phyloP scores from a whole-genome alignment of 2,329 filamentous ascomycete species.

The Cytospora schulzeri region DNA sequence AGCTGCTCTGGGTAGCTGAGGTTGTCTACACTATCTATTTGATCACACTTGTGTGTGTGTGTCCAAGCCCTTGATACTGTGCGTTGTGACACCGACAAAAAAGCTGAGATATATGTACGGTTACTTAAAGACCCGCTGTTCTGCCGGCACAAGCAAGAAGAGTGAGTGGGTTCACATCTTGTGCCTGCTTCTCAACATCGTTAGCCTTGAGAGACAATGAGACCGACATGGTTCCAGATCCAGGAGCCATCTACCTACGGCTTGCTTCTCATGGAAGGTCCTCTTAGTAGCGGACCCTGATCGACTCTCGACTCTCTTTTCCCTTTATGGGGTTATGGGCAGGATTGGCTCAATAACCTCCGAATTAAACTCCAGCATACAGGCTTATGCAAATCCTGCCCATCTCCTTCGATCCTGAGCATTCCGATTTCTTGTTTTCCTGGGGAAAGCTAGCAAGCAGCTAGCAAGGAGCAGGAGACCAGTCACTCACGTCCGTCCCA shows the following conservation, averaged over 20 bases:
- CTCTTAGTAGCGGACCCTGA: not conserved
- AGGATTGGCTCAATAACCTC: slow-evolving; percentile 4
- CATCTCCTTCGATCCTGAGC: not conserved
- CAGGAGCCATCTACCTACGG: not conserved
- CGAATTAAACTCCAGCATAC: not conserved
- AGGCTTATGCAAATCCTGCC: not conserved
- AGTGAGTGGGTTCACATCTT: not conserved
- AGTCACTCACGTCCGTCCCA: not conserved
- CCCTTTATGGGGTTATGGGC: not conserved
- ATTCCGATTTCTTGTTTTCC: too few species aligned
- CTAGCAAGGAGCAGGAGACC: not conserved
- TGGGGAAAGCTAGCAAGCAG: not conserved
- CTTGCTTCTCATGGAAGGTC: slow-evolving; percentile 14
- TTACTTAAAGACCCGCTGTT: not conserved
- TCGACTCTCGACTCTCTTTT: not conserved
- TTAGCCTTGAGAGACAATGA: slow-evolving; percentile 1
- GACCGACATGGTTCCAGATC: not conserved
- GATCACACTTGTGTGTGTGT: too few species aligned
- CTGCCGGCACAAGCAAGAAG: slow-evolving; percentile 8
- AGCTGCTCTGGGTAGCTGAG: too few species aligned
- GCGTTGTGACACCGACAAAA: not conserved
- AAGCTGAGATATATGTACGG: not conserved
- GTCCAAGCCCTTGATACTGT: too few species aligned
- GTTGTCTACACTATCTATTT: too few species aligned
- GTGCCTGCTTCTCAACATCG: slow-evolving; percentile 1